Evolutionary conservation across 805 yeast species (phyloP), one percentile per base, ranked within the genome.

Genomic region (Nakazawaea holstii): DNA sequence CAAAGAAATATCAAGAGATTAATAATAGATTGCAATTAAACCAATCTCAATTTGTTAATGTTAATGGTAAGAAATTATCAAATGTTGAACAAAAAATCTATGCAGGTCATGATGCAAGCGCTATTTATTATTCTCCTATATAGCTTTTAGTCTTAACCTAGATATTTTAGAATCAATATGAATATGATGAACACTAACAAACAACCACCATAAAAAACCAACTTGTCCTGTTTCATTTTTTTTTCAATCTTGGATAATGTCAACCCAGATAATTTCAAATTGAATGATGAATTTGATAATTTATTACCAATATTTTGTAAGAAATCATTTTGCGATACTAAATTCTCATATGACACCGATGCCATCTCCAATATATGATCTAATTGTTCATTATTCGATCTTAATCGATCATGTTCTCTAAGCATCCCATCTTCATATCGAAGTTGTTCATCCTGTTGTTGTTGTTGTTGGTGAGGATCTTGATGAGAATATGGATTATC

Each of bases 281-380:
- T 89, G 41, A 78, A 73, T 52, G 94, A 79, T 26, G 87, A 77
- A 44, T 80, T 75, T 40, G 82, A 78, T 68, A 94, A 73, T 53
- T 74, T 78, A 38, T 72, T 66, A 53, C 84, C 88, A 29, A 92
- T 73, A 49, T 71, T 70, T 48, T 74, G 69, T 48, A 92, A 72
- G 28, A 83, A 73, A 57, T 83, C 84, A 62, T 88, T 87, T 61
- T 94, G 97, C 41, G 84, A 90, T 15, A 86, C 84, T 20, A 94
- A 70, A 59, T 91, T 96, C 43, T 87, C 95, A 53, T 89, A 78
- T 1, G 96, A 88, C 42, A 77, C 76, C 51, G 85, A 79, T 2
- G 97, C 98, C 84, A 88, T 85, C 58, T 87, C 97, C 38, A 94
- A 64, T 37, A 94, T 88, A 53, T 87, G 89, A 61, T 94, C 99